Conservation (phyloP, 1,284 basidiomycete genomes). For the Rhodotorula sp. region DNA sequence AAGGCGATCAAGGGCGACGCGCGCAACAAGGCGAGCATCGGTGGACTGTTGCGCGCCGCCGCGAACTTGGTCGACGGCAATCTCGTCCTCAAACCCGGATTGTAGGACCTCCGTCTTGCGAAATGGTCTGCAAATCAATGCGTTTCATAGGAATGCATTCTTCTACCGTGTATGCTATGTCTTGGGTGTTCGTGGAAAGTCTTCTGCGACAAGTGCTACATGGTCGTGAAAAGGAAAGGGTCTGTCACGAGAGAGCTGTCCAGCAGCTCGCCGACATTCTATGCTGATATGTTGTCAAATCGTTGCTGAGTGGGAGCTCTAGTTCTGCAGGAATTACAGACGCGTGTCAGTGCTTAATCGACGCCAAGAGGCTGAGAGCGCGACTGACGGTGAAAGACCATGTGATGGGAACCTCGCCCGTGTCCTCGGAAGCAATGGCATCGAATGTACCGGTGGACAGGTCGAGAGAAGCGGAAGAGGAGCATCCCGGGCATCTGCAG, state of each 20-base stretch:
- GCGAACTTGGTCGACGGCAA: constrained; percentile 66
- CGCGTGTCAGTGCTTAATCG: too few species aligned
- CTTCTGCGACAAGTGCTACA: too few species aligned
- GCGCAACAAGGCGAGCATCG: constrained; percentile 68
- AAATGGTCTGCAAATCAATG: neutral
- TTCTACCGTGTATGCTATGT: too few species aligned
- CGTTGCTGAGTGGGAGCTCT: neutral
- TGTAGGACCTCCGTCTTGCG: constrained; percentile 8
- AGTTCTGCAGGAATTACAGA: too few species aligned
- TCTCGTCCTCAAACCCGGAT: constrained; percentile 51
- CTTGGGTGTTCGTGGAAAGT: too few species aligned
- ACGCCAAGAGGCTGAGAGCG: neutral
- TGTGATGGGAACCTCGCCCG: constrained; percentile 58
- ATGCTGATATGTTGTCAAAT: too few species aligned
- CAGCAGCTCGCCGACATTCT: too few species aligned
- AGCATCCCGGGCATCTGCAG: constrained; percentile 80
- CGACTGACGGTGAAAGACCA: constrained; percentile 24
- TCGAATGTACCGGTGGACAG: constrained; percentile 74
- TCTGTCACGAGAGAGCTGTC: too few species aligned
- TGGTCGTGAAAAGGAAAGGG: too few species aligned
- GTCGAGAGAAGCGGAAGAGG: constrained; percentile 67
- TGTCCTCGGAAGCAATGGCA: constrained; percentile 57
- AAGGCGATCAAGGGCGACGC: constrained; percentile 63
- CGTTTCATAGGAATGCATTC: too few species aligned
- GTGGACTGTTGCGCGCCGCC: constrained; percentile 70